Conservation (phyloP, 1,284 basidiomycete genomes). For the Irpex rosettiformis region DNA sequence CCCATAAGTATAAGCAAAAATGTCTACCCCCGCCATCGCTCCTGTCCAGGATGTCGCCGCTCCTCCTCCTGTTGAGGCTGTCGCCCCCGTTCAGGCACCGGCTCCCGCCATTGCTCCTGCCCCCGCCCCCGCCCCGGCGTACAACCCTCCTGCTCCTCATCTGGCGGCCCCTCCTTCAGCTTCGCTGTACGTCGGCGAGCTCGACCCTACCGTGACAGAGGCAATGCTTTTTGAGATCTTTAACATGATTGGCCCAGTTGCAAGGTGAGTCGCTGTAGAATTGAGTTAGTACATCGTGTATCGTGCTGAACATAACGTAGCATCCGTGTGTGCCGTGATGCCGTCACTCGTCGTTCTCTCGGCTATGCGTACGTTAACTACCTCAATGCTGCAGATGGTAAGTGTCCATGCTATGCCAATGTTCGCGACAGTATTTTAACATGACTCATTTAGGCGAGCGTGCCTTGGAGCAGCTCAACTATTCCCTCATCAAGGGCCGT, state of each 20-base stretch:
- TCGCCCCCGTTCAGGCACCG: slow-evolving; percentile 44
- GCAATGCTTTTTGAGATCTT: slow-evolving; percentile 99
- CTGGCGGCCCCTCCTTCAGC: slow-evolving; percentile 75
- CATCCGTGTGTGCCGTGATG: slow-evolving; percentile 99
- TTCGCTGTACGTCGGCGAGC: slow-evolving; percentile 98
- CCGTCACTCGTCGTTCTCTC: slow-evolving; percentile 98
- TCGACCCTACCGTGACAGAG: slow-evolving; percentile 97
- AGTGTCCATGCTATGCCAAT: slow-evolving; percentile 24
- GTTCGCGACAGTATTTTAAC: slow-evolving; percentile 3
- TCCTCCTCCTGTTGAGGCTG: slow-evolving; percentile 27
- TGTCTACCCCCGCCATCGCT: slow-evolving; percentile 52
- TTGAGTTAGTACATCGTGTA: not conserved
- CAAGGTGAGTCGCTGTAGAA: slow-evolving; percentile 57
- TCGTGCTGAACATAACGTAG: slow-evolving; percentile 38
- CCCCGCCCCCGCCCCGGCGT: slow-evolving; percentile 31
- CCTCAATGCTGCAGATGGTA: slow-evolving; percentile 92
- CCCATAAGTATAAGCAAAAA: slow-evolving; percentile 43
- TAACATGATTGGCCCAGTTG: slow-evolving; percentile 99
- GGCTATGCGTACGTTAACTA: slow-evolving; percentile 99
- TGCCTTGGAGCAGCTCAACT: slow-evolving; percentile 99
- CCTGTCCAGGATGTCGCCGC: slow-evolving; percentile 31
- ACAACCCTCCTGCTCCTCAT: slow-evolving; percentile 52
- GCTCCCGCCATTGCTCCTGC: slow-evolving; percentile 43
- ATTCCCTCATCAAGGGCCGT: slow-evolving; percentile 97
- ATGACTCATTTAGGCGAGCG: slow-evolving; percentile 71